These are phyloP conservation scores for Vitis hybrid DNA, from an alignment of 177 flowering plant species.

Conservation along the genomic window DNA sequence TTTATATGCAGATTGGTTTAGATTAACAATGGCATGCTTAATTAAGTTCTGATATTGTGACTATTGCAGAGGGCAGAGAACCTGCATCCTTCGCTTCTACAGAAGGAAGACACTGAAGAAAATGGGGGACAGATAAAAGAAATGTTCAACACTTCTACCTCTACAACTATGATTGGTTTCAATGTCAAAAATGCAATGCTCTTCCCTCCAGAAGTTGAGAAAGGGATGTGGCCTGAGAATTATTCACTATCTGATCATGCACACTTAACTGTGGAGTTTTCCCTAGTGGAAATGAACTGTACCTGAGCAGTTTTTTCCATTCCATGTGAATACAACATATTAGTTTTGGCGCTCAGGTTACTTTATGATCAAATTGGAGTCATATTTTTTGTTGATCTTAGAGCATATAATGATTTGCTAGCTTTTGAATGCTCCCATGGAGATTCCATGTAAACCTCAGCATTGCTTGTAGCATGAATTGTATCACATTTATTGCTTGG, in stretches of 20 bases:
- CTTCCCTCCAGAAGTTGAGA: slow-evolving; percentile 27
- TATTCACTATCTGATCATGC: slow-evolving; percentile 30
- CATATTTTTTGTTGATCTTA: no score
- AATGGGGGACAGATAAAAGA: neutral
- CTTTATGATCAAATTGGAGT: no score
- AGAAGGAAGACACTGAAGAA: slow-evolving; percentile 12
- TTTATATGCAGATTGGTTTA: no score
- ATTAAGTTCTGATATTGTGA: neutral
- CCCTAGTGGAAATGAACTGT: slow-evolving; percentile 12
- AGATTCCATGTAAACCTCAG: no score
- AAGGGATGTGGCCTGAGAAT: slow-evolving; percentile 27
- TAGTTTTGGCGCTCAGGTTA: no score
- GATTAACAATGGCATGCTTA: neutral
- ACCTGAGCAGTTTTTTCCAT: neutral
- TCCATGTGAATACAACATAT: neutral
- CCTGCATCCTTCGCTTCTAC: neutral
- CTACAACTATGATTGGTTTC: slow-evolving; percentile 19
- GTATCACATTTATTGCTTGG: no score
- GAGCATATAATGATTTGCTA: no score
- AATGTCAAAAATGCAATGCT: slow-evolving; percentile 21
- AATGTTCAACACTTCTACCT: neutral
- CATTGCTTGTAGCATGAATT: no score
- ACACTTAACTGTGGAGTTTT: slow-evolving; percentile 25
- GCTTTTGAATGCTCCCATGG: no score
- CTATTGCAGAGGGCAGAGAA: slow-evolving; percentile 10